Conservation (phyloP, 1,284 basidiomycete species). For the Cronartium quercuum region DNA sequence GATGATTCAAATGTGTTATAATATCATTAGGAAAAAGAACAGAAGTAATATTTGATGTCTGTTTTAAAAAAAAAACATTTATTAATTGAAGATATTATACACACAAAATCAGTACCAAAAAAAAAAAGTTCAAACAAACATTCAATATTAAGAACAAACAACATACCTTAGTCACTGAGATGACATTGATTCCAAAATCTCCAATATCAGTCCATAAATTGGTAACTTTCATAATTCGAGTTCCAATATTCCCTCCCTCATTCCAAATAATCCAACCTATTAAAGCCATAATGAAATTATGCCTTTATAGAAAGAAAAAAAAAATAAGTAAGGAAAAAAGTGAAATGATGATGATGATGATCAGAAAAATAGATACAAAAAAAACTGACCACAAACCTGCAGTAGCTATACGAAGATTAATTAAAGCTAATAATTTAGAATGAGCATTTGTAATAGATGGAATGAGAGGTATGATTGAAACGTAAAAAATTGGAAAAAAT, state of each 20-base stretch:
- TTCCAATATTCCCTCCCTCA: slow-evolving; percentile 9
- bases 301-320: neutral
- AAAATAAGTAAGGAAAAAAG: neutral
- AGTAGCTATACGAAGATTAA: slow-evolving; percentile 17
- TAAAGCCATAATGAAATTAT: slow-evolving; percentile 27
- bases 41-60: neutral
- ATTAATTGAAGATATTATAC: neutral
- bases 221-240: neutral
- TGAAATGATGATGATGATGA: neutral
- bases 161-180: neutral
- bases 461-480: slow-evolving; percentile 1
- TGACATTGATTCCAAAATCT: neutral
- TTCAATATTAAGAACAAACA: neutral
- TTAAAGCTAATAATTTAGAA: neutral
- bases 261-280: slow-evolving; percentile 27
- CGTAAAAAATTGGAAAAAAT: slow-evolving; percentile 28
- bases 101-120: neutral
- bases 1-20: neutral
- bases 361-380: neutral
- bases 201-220: neutral
- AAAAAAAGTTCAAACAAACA: neutral
- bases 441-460: neutral
- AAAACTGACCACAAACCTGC: slow-evolving; percentile 26
- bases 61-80: neutral
- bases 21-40: neutral